phyloP scores from a whole-genome alignment of 164 flowering plant genomes.

The Magnolia sinica region DNA sequence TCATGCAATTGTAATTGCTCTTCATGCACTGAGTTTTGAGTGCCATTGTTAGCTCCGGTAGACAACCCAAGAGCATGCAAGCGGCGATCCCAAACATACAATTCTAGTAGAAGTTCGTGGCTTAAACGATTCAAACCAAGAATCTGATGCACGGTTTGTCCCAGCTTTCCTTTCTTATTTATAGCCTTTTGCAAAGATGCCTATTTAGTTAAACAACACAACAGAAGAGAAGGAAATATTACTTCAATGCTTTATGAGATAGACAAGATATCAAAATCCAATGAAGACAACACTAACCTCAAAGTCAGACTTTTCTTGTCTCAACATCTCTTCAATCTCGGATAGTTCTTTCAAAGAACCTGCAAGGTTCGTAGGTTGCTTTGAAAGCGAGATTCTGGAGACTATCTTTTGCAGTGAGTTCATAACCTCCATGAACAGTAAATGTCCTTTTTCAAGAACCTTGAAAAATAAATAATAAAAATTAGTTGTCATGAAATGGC shows the following conservation, averaged over 20 bases:
- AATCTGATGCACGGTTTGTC: conserved; percentile 36
- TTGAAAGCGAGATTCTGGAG: conserved; percentile 25
- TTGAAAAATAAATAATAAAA: conserved; percentile 16
- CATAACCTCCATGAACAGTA: conserved; percentile 55
- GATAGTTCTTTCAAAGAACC: conserved; percentile 39
- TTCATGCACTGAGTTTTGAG: conserved; percentile 17
- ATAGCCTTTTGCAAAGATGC: conserved; percentile 35
- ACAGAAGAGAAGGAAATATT: not conserved
- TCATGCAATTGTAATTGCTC: conserved; percentile 11
- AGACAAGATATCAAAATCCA: not conserved
- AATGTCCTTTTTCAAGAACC: conserved; percentile 59
- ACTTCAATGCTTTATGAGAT: not conserved
- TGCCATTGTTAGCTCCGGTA: conserved; percentile 2
- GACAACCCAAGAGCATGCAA: conserved; percentile 44
- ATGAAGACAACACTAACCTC: conserved; percentile 55
- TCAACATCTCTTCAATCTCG: conserved; percentile 63
- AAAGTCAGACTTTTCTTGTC: conserved; percentile 57
- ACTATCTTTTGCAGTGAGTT: conserved; percentile 41
- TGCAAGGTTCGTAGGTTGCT: conserved; percentile 24
- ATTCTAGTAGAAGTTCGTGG: conserved; percentile 68
- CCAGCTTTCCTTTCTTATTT: conserved; percentile 31
- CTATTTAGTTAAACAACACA: conserved; percentile 21
- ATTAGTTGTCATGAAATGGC: not conserved
- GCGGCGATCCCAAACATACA: conserved; percentile 81
- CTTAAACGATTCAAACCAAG: conserved; percentile 59